Base-by-base conservation (phyloP, 1,284 basidiomycete genomes). In the Ceratobasidium sp. region DNA sequence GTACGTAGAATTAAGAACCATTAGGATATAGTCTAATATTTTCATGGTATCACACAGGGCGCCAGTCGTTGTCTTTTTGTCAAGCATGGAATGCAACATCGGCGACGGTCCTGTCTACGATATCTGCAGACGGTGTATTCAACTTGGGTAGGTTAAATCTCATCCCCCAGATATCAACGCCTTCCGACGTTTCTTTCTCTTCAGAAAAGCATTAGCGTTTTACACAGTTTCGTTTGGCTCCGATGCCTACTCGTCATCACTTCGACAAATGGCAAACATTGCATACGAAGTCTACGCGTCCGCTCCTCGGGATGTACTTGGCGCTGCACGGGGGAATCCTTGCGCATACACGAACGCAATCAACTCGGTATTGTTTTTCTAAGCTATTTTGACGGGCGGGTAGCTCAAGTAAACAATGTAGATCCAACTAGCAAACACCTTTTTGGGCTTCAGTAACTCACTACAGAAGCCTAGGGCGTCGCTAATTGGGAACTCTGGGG, bases 31-130 rank as follows among this genome's bases (percentile, higher is more conserved):
- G 46, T 46, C 73, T 33, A 33, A 28, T 56, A 56, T 40, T 33
- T 71, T 26, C 23, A 28, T 15, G 10, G 13, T 55, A 33, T 33
- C 33, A 33, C 20, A 13, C 26, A 91, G 91, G 77, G 82, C 85
- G 0, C 91, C 91, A 0, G 87, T 91, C 15, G 83, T 92, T 13
- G 87, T 92, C 28, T 91, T 92, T 83, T 84, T 92, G 13, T 92
- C 91, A 0, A 90, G 91, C 78, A 91, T 90, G 0, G 87, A 90
- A 83, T 88, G 88, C 75, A 53, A 58, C 0, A 84, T 89, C n/a
- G 76, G 75, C 0, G 89, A 91, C 73, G 28, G 81, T 0, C 82
- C 83, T 0, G 84, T 90, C 75, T 87, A 89, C 39, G 86, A 87
- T 77, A 66, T 91, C 1, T 89, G 88, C 79, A 86, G 86, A 9